Evolutionary conservation across 768 basidiomycete species (phyloP), one percentile per base, ranked within the genome.

Genomic region (Agrocybe chaxingu): DNA sequence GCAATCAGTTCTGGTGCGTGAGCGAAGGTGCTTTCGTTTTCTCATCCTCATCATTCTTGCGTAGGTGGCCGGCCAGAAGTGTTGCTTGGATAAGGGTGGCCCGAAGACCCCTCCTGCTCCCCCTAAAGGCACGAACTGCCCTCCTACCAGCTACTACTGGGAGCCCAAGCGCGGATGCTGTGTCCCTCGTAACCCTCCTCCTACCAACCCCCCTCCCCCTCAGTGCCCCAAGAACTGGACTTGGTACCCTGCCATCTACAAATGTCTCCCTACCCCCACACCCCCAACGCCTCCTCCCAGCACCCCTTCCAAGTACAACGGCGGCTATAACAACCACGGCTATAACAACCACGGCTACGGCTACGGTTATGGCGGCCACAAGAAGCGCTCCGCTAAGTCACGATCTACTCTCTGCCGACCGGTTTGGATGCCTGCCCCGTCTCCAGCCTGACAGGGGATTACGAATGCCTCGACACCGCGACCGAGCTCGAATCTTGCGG

Each of bases 401-500:
- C 56, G 65, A 11, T 29, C 52, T 29, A 54, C 66, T 38, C 70
- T 77, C 51, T 87, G 84, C 74, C 83, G 12, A 57, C 58, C 39
- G 76, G 74, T 32, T 64, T 81, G 31, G 71, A 78, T 35, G 81
- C 82, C 29, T 87, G 84, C 68, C 81, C 81, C 12, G 71, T 85
- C 53, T 47, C 66, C 16, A 74, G 70, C 19, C 55, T 70, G 33
- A 64, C 61, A 16, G 72, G 66, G 31, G 78, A 81, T 48, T 81
- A 73, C 56, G 84, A 87, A 60, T 87, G 84, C 61, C 59, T 91
- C 45, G 85, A 92, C 66, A 76, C 76, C 30, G 57, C 66, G 12
- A 69, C 69, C 39, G 87, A 90, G 52, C 75, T 91, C 41, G 74
- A 81, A 52, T 82, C 83, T 10, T 92, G 89, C 66, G 89, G 89